Conservation (phyloP, 169 alveolate species). For the Plasmodium gonderi region DNA sequence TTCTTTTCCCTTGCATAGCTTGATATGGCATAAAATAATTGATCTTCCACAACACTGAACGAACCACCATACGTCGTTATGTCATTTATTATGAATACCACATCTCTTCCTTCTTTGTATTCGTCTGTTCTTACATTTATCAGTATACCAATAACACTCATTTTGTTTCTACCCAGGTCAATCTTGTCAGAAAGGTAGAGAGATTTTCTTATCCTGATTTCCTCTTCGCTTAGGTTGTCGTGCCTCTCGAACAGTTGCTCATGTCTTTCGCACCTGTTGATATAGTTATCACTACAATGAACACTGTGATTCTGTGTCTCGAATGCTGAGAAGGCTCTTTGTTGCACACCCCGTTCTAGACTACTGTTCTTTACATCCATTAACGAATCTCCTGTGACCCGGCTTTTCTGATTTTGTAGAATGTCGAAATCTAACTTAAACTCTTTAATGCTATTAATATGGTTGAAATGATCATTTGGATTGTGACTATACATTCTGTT, state of each 20-base stretch:
- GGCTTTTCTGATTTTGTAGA: not conserved
- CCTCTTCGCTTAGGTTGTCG: slow-evolving; percentile 28
- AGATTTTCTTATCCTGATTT: slow-evolving; percentile 25
- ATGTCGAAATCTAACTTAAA: slow-evolving; percentile 15
- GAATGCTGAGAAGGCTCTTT: no score
- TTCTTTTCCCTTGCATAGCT: slow-evolving; percentile 86
- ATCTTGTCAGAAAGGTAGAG: slow-evolving; percentile 25
- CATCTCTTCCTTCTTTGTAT: slow-evolving; percentile 87
- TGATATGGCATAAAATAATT: slow-evolving; percentile 83
- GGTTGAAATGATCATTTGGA: not conserved
- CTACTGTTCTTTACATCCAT: not conserved
- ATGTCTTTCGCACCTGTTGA: not conserved
- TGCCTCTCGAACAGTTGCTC: not conserved
- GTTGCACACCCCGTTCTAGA: not conserved
- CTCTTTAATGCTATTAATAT: slow-evolving; percentile 50
- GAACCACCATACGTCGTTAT: slow-evolving; percentile 82
- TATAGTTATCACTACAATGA: no score
- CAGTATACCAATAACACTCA: slow-evolving; percentile 56
- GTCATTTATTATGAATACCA: slow-evolving; percentile 87
- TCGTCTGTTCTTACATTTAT: slow-evolving; percentile 75
- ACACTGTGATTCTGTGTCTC: no score
- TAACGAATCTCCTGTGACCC: not conserved
- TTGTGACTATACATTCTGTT: slow-evolving; percentile 7
- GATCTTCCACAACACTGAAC: slow-evolving; percentile 78
- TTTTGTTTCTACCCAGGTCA: slow-evolving; percentile 50